Evolutionary conservation across 1,139 yeast genomes (phyloP).

Genomic region (Geotrichum klebahnii): DNA sequence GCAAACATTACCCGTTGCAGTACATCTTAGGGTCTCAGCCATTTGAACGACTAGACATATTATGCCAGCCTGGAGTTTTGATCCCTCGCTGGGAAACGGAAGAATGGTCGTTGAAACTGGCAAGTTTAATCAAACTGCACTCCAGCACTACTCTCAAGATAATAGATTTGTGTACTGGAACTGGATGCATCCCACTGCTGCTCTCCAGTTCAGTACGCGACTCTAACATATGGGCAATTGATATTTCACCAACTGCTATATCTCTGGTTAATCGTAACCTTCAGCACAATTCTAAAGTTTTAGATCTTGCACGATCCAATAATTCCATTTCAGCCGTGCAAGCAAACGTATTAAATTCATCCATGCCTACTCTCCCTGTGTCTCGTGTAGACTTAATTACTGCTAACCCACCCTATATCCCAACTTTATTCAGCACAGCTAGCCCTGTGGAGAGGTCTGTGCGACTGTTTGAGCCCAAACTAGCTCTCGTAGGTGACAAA

Average conservation of each 20-base stretch:
- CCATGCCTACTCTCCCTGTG: conserved; percentile 14
- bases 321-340: conserved; percentile 7
- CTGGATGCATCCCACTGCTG: conserved; percentile 76
- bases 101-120: conserved; percentile 65
- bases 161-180: conserved; percentile 81
- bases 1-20: conserved; percentile 62
- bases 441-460: conserved; percentile 56
- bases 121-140: conserved; percentile 31
- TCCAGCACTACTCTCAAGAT: conserved; percentile 33
- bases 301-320: background rate
- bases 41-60: conserved; percentile 63
- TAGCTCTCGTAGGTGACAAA: conserved; percentile 71
- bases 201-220: conserved; percentile 33
- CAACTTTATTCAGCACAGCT: conserved; percentile 43
- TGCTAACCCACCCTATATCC: conserved; percentile 89
- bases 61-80: conserved; percentile 61
- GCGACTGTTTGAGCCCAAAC: conserved; percentile 61
- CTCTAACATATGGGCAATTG: conserved; percentile 50
- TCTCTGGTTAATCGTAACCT: conserved; percentile 49
- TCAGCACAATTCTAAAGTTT: conserved; percentile 21
- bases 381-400: conserved; percentile 50
- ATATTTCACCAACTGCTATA: conserved; percentile 55
- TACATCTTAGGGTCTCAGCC: conserved; percentile 84
- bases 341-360: conserved; percentile 28
- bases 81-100: conserved; percentile 97